phyloP scores from a whole-genome alignment of 148 eudicot genomes.

The Rhododendron williamsianum region DNA sequence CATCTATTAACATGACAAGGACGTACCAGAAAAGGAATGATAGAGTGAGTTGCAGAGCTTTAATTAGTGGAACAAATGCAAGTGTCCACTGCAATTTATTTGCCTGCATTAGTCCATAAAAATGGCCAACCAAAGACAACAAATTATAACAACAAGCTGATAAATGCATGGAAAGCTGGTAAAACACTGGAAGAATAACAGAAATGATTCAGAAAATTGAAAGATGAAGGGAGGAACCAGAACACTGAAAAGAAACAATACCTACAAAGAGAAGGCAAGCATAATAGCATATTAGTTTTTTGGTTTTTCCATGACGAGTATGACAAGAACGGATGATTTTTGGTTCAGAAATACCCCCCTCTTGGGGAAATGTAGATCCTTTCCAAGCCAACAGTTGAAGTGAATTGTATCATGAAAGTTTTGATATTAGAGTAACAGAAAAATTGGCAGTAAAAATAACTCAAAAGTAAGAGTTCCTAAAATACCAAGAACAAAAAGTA shows the following conservation, averaged over 20 bases:
- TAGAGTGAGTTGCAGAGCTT: constrained; percentile 68
- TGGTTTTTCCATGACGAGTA: not conserved
- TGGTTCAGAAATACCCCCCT: not conserved
- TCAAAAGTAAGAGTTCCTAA: not conserved
- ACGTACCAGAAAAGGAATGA: constrained; percentile 93
- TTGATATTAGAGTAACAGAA: not conserved
- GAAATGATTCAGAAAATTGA: not conserved
- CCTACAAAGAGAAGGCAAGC: not conserved
- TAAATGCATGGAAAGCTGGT: not conserved
- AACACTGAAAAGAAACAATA: not conserved
- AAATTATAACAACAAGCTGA: not conserved
- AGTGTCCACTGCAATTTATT: constrained; percentile 87
- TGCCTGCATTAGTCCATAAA: constrained; percentile 50
- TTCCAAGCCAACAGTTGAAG: not conserved
- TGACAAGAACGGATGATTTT: not conserved
- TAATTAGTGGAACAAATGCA: constrained; percentile 76
- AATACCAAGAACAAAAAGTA: not conserved
- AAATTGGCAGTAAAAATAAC: not conserved
- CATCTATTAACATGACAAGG: not conserved
- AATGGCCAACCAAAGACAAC: constrained; percentile 12
- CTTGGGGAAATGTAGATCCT: not conserved
- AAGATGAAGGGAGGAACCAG: not conserved
- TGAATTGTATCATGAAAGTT: not conserved
- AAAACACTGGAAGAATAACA: not conserved
- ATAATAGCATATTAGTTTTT: not conserved